Conservation (phyloP, 2,329 filamentous ascomycete species). For the Aureobasidium sp. region DNA sequence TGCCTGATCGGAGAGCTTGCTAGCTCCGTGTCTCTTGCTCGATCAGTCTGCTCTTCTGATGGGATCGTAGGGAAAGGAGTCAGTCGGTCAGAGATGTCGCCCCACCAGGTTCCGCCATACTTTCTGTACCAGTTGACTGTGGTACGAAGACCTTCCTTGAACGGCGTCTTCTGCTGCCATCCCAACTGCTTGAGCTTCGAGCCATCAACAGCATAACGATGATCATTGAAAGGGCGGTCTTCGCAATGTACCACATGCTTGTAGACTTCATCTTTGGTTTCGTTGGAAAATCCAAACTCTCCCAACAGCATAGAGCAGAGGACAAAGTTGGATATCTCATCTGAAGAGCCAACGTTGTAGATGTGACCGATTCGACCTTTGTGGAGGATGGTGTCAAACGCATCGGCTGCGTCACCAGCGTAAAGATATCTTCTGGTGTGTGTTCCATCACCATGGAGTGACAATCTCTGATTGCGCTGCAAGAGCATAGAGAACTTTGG, state of each 20-base stretch:
- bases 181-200: slow-evolving; percentile 58
- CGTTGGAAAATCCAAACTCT: slow-evolving; percentile 49
- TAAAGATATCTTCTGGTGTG: slow-evolving; percentile 70
- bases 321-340: slow-evolving; percentile 67
- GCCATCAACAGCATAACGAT: slow-evolving; percentile 62
- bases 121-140: slow-evolving; percentile 63
- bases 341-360: slow-evolving; percentile 73
- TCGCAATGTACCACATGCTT: slow-evolving; percentile 65
- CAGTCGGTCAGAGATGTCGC: slow-evolving; percentile 59
- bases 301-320: slow-evolving; percentile 58
- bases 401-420: slow-evolving; percentile 70
- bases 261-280: slow-evolving; percentile 43
- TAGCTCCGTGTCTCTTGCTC: background rate
- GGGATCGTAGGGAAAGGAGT: slow-evolving; percentile 48
- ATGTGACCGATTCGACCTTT: slow-evolving; percentile 64
- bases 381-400: slow-evolving; percentile 77
- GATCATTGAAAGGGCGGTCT: slow-evolving; percentile 72
- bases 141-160: slow-evolving; percentile 52
- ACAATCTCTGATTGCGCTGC: slow-evolving; percentile 55
- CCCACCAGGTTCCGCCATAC: slow-evolving; percentile 60
- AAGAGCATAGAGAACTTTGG: slow-evolving; percentile 71
- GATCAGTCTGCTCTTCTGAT: background rate
- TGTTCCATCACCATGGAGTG: slow-evolving; percentile 68
- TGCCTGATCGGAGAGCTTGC: background rate
- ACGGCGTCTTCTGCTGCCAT: slow-evolving; percentile 59